A percentile compares a stretch with the other conserved stretches of the same genome.
Evolutionary conservation across 108 stramenopile genomes (phyloP).

Genomic region (Pseudonitzschia pungens): DNA sequence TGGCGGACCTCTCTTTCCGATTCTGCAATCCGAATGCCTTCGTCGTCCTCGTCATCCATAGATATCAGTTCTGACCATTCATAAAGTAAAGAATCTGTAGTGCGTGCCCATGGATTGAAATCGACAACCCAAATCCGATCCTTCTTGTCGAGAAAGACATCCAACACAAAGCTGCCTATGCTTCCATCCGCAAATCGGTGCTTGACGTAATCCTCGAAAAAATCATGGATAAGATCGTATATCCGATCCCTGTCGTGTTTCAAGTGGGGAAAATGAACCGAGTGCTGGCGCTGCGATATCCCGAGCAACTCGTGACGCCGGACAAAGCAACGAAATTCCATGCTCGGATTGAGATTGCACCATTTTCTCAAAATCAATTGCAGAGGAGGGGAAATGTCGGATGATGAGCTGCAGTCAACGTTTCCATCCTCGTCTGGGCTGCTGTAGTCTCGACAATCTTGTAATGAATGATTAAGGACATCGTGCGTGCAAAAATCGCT

Average conservation of each 20-base stretch:
- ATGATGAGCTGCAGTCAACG: neutral
- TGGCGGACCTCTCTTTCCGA: conserved; percentile 67
- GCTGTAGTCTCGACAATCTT: conserved; percentile 55
- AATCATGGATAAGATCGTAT: conserved; percentile 43
- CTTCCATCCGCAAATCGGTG: conserved; percentile 43
- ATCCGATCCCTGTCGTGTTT: conserved; percentile 25
- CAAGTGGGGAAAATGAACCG: conserved; percentile 74
- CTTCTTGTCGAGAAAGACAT: conserved; percentile 82
- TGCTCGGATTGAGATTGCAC: conserved; percentile 91
- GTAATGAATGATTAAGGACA: conserved; percentile 47
- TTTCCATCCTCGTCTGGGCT: conserved; percentile 10
- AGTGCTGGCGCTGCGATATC: conserved; percentile 72
- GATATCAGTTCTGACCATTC: conserved; percentile 70
- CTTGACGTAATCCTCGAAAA: conserved; percentile 52
- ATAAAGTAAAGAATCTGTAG: conserved; percentile 80
- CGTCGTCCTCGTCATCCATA: neutral
- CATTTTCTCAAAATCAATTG: conserved; percentile 87
- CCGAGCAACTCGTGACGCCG: conserved; percentile 56
- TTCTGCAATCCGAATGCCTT: conserved; percentile 56
- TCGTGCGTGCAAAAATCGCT: conserved; percentile 89
- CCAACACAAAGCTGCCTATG: conserved; percentile 59
- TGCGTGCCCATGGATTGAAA: conserved; percentile 81
- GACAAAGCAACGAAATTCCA: conserved; percentile 96
- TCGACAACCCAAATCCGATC: conserved; percentile 84
- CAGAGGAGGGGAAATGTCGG: conserved; percentile 9